Percentiles rank a stretch among this genome's conserved stretches.
These are phyloP conservation scores for Sherardia arvensis DNA, from an alignment of 257 asterid species.

Conservation along the genomic window DNA sequence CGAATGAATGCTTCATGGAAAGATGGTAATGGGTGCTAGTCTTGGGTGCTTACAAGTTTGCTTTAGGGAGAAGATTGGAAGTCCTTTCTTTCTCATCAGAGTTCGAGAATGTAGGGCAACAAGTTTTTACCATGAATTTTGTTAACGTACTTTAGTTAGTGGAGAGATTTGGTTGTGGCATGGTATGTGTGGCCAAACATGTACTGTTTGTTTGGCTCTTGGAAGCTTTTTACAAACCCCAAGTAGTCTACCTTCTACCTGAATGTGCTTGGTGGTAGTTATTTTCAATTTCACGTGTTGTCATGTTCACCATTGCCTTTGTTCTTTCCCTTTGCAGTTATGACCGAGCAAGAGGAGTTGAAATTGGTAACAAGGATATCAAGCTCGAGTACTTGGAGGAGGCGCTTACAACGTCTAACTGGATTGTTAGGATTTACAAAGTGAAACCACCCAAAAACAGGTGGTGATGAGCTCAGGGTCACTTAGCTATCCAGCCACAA, in stretches of 20 bases:
- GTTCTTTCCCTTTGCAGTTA: conserved; percentile 37
- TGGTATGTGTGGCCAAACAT: neutral
- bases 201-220: neutral
- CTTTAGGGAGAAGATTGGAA: neutral
- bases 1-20: neutral
- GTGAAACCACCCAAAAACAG: conserved; percentile 91
- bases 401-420: conserved; percentile 91
- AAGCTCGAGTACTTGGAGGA: conserved; percentile 90
- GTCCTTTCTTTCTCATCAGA: neutral
- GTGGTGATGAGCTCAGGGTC: conserved; percentile 35
- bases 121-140: neutral
- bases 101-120: neutral
- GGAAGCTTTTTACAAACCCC: neutral
- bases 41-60: neutral
- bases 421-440: conserved; percentile 95
- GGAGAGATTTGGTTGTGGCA: neutral
- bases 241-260: neutral
- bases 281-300: neutral
- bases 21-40: neutral
- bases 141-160: neutral
- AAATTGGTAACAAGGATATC: conserved; percentile 89
- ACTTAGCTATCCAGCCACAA: neutral
- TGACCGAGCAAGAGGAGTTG: conserved; percentile 97
- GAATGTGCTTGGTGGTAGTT: neutral
- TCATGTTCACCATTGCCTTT: neutral